Base-by-base conservation (phyloP, 345 rosid species). In the Gossypium turneri region DNA sequence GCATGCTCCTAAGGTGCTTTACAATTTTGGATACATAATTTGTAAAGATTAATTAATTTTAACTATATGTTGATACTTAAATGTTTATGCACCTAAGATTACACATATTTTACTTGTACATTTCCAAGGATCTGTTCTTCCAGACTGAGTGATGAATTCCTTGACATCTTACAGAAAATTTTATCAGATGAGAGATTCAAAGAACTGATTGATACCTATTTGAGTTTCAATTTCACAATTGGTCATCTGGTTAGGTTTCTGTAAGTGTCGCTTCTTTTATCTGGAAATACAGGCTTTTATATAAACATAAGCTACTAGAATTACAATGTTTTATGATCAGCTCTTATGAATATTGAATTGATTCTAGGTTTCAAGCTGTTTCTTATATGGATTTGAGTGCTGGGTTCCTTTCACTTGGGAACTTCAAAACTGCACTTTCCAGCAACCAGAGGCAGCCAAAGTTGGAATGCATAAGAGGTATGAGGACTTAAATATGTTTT, bases 391-490 rank as follows among this genome's bases (percentile, higher is more conserved):
- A 90, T 70, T 2, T 84, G 86, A 87, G 87, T 75, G 81, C 79
- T 62, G 94, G 93, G 71, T 82, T 88, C 82, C 84, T 89, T 45
- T 86, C 97, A 27, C 80, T 92, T 55, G 95, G 90, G 82, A 92
- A 90, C 80, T 90, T 92, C 82, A 91, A 86, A 83, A 73, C 80
- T 80, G 97, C 97, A 80, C 84, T 88, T 78, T 81, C 87, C 47
- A 83, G 85, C 73, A 81, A 84, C 76, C 92, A 86, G 76, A 86
- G 93, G 81, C 90, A 91, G 76, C 92, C 93, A 41, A 90, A 94
- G 83, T 81, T 85, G 81, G 98, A 93, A 89, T 81, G 87, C 75
- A 78, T 91, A 79, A 90, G 77, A 88, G 98, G 98, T 90, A 73
- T 52, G 29, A 74, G 25, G 12, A 71, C 63, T 67, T 72, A 12